These are phyloP conservation scores for Liquidambar formosana DNA, from an alignment of 164 flowering plant genomes.

Conservation along the genomic window DNA sequence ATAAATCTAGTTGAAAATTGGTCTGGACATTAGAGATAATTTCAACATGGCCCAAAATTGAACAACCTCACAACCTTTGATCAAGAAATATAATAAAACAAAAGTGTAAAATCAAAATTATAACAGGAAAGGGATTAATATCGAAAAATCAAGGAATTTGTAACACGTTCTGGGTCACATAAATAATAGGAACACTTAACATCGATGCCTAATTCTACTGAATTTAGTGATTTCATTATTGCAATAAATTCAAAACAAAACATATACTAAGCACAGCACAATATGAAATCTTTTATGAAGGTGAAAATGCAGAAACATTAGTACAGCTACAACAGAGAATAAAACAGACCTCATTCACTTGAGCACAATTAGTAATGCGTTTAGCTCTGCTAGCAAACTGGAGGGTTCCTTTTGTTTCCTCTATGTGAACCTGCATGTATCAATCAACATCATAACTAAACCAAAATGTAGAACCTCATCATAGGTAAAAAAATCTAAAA, in stretches of 20 bases:
- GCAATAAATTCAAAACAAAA: neutral
- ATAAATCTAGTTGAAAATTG: too few species aligned
- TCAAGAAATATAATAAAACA: too few species aligned
- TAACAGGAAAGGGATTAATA: too few species aligned
- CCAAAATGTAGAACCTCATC: neutral
- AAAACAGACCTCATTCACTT: constrained; percentile 87
- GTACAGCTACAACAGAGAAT: neutral
- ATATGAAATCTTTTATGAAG: neutral
- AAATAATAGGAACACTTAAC: too few species aligned
- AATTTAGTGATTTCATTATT: too few species aligned
- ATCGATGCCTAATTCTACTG: too few species aligned
- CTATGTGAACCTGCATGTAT: constrained; percentile 65
- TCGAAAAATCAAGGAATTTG: too few species aligned
- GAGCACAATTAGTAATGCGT: constrained; percentile 88
- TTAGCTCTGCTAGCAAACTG: constrained; percentile 99
- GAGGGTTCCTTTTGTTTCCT: constrained; percentile 96
- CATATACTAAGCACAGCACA: neutral
- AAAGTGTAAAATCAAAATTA: too few species aligned
- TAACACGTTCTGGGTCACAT: too few species aligned
- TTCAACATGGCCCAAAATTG: too few species aligned
- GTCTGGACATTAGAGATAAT: too few species aligned
- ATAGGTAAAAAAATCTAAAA: neutral
- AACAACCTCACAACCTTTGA: too few species aligned
- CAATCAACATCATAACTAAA: constrained; percentile 1
- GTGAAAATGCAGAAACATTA: neutral